A percentile compares a stretch with the other conserved stretches of the same genome.
These are phyloP conservation scores for Exobasidium rhododendri DNA, from an alignment of 1,284 basidiomycete species.

Conservation along the genomic window DNA sequence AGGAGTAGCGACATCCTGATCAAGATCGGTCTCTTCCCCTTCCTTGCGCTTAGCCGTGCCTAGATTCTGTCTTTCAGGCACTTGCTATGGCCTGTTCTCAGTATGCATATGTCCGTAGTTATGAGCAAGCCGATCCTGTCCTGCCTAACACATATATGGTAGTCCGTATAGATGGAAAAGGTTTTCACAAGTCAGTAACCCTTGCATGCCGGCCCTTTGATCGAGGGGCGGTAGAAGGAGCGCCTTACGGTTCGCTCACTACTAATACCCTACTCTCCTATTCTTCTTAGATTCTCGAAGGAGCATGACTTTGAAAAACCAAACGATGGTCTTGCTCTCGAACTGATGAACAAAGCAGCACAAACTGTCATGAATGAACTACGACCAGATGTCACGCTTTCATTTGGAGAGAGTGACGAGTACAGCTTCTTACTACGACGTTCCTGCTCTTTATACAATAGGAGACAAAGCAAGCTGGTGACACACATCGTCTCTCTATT, in stretches of 20 bases:
- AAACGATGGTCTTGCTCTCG: conserved; percentile 80
- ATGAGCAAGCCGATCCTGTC: conserved; percentile 82
- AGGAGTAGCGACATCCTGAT: no score
- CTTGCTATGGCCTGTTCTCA: conserved; percentile 78
- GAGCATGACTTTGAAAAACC: conserved; percentile 81
- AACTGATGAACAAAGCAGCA: conserved; percentile 90
- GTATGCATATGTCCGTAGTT: conserved; percentile 84
- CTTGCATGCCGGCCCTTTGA: no score
- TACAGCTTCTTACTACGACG: conserved; percentile 86
- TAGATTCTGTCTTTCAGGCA: not conserved
- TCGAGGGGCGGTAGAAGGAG: not conserved
- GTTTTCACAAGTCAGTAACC: conserved; percentile 79
- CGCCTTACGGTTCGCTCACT: conserved; percentile 3
- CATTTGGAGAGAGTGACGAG: conserved; percentile 95
- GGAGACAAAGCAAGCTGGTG: conserved; percentile 81
- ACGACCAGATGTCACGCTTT: conserved; percentile 56
- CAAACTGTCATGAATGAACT: conserved; percentile 66
- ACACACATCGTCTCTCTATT: conserved; percentile 85
- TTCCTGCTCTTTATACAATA: conserved; percentile 73
- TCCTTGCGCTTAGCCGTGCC: not conserved
- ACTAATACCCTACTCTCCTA: not conserved
- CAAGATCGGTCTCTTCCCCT: no score
- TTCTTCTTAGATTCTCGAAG: conserved; percentile 70
- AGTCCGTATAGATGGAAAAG: conserved; percentile 85
- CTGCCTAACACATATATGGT: conserved; percentile 81